These are phyloP conservation scores for Chalara sp. DNA, from an alignment of 2,329 filamentous ascomycete genomes.

Conservation along the genomic window DNA sequence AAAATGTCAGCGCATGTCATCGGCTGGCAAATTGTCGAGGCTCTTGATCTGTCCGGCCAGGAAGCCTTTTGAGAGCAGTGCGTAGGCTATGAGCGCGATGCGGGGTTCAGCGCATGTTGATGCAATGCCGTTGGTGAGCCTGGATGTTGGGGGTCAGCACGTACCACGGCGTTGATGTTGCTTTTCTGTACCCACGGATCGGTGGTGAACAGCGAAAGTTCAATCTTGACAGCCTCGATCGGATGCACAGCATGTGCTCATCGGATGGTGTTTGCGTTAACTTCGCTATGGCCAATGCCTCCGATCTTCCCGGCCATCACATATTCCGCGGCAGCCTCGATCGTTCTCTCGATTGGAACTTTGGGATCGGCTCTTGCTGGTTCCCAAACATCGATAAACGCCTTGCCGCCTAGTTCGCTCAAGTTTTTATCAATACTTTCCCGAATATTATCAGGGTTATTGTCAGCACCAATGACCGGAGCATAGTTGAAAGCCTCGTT, in stretches of 20 bases:
- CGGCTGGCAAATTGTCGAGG: constrained; percentile 44
- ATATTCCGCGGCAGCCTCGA: constrained; percentile 22
- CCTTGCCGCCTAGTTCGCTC: constrained; percentile 34
- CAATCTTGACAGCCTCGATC: constrained; percentile 36
- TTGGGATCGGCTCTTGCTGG: constrained; percentile 38
- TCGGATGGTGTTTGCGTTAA: constrained; percentile 32
- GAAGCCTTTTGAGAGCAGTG: constrained; percentile 60
- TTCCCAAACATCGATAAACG: constrained; percentile 46
- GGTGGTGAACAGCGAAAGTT: constrained; percentile 29
- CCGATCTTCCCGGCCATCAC: constrained; percentile 35
- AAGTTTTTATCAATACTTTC: constrained; percentile 50
- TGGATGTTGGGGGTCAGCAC: constrained; percentile 14
- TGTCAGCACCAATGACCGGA: constrained; percentile 24
- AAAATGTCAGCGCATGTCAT: constrained; percentile 39
- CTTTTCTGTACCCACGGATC: no score
- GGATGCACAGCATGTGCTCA: constrained; percentile 26
- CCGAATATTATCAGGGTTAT: constrained; percentile 32
- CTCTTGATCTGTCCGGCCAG: constrained; percentile 43
- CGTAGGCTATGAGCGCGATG: constrained; percentile 56
- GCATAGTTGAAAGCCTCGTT: constrained; percentile 44
- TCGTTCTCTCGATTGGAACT: constrained; percentile 29
- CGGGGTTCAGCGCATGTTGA: constrained; percentile 49
- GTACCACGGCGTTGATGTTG: no score
- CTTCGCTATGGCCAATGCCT: constrained; percentile 34
- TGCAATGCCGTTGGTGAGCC: constrained; percentile 26